Conservation (phyloP, 768 basidiomycete species). For the Pleurotus platypus region DNA sequence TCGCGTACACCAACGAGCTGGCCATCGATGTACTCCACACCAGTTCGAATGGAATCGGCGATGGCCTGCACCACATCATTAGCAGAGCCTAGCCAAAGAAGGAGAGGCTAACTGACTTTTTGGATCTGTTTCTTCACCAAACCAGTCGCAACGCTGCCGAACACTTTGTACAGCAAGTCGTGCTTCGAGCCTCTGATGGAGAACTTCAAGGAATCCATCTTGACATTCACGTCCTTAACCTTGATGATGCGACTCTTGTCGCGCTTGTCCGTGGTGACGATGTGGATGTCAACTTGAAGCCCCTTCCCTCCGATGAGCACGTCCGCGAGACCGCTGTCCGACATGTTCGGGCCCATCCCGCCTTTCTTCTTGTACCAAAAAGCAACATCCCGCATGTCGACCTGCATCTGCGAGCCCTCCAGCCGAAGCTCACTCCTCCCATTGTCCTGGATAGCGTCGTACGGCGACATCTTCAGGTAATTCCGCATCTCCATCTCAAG, state of each 20-base stretch:
- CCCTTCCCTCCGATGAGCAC: conserved; percentile 82
- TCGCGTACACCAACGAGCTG: conserved; percentile 83
- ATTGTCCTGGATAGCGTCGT: conserved; percentile 54
- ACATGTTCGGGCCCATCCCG: conserved; percentile 67
- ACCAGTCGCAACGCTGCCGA: conserved; percentile 73
- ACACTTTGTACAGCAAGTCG: conserved; percentile 80
- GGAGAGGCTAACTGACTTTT: conserved; percentile 19
- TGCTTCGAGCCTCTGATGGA: conserved; percentile 89
- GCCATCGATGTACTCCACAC: conserved; percentile 81
- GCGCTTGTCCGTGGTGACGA: conserved; percentile 46
- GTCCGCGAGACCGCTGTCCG: conserved; percentile 81
- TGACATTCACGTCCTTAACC: conserved; percentile 67
- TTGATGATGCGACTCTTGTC: conserved; percentile 69
- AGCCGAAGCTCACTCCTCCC: conserved; percentile 69
- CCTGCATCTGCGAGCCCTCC: conserved; percentile 81
- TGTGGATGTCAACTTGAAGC: conserved; percentile 61
- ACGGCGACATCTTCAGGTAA: conserved; percentile 80
- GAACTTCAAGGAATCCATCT: conserved; percentile 85
- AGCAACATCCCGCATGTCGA: conserved; percentile 88
- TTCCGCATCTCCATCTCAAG: conserved; percentile 74
- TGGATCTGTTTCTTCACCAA: conserved; percentile 73
- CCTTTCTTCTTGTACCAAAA: conserved; percentile 87
- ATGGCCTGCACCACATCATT: conserved; percentile 22
- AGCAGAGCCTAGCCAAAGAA: not conserved
- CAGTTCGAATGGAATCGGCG: conserved; percentile 67